Conservation (phyloP, 306 rosid species). For the Leucaena leucocephala region DNA sequence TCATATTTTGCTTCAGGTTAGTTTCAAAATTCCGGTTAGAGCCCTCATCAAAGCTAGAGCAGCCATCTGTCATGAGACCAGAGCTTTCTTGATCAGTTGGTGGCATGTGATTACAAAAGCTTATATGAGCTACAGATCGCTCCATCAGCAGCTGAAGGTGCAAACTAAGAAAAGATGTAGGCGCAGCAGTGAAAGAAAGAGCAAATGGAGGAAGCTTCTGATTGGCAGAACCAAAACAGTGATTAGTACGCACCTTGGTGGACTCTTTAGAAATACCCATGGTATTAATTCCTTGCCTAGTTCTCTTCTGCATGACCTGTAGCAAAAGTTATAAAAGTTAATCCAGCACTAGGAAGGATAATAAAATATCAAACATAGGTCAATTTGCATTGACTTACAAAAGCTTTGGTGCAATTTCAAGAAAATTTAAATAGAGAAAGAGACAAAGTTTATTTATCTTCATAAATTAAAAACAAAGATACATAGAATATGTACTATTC, state of each 20-base stretch:
- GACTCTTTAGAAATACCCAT: slow-evolving; percentile 53
- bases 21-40: slow-evolving; percentile 28
- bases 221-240: slow-evolving; percentile 45
- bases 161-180: slow-evolving; percentile 67
- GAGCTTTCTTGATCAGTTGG: slow-evolving; percentile 43
- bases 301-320: slow-evolving; percentile 54
- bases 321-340: slow-evolving; percentile 27
- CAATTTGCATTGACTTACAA: background rate
- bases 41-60: slow-evolving; percentile 35
- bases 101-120: slow-evolving; percentile 47
- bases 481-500: background rate
- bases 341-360: slow-evolving; percentile 1
- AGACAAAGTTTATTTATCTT: background rate
- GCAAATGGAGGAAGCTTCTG: slow-evolving; percentile 57
- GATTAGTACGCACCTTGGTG: slow-evolving; percentile 38
- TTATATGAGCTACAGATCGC: slow-evolving; percentile 48
- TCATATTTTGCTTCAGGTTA: slow-evolving; percentile 39
- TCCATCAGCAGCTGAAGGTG: slow-evolving; percentile 78
- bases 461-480: background rate
- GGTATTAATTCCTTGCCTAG: slow-evolving; percentile 51
- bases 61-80: slow-evolving; percentile 42
- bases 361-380: slow-evolving; percentile 11
- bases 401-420: slow-evolving; percentile 5
- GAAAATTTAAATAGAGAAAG: background rate
- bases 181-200: slow-evolving; percentile 68